Conservation (phyloP, 352 stramenopile species). For the Pythium chondricola region DNA sequence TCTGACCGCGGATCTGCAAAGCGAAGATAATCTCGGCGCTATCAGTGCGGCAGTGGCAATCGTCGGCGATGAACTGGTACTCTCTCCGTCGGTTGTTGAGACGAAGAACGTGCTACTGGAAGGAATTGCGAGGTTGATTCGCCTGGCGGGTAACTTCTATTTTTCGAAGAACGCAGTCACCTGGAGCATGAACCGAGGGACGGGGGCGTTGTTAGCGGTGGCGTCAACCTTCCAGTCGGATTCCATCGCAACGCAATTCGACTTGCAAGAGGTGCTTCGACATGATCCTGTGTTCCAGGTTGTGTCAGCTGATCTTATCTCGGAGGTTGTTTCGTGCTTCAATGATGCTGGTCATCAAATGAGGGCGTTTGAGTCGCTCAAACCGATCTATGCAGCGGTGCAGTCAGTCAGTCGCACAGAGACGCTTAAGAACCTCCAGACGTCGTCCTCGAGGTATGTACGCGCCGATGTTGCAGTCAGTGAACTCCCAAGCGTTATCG, state of each 20-base stretch:
- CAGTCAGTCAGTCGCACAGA: conserved; percentile 24
- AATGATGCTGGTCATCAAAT: conserved; percentile 43
- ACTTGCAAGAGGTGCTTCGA: conserved; percentile 44
- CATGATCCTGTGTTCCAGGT: conserved; percentile 32
- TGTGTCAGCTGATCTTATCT: conserved; percentile 25
- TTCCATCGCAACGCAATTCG: conserved; percentile 23
- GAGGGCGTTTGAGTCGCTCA: conserved; percentile 49
- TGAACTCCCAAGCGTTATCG: conserved; percentile 25
- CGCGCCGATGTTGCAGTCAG: background rate
- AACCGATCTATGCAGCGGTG: conserved; percentile 40
- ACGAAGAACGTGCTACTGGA: conserved; percentile 50
- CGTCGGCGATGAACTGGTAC: conserved; percentile 26
- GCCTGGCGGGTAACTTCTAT: conserved; percentile 52
- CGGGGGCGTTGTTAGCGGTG: conserved; percentile 26
- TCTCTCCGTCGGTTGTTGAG: conserved; percentile 39
- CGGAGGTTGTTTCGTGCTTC: conserved; percentile 37
- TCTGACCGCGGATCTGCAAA: conserved; percentile 26
- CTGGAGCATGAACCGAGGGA: conserved; percentile 47
- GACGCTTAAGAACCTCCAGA: conserved; percentile 13
- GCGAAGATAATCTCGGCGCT: conserved; percentile 31
- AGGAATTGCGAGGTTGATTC: conserved; percentile 40
- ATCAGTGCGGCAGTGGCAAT: conserved; percentile 51
- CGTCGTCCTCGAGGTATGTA: background rate
- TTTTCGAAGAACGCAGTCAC: conserved; percentile 53
- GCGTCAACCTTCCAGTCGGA: conserved; percentile 26